Percentiles rank a stretch among this genome's conserved stretches.
Conservation (phyloP, 352 stramenopile genomes). For the Peronospora belbahrii region DNA sequence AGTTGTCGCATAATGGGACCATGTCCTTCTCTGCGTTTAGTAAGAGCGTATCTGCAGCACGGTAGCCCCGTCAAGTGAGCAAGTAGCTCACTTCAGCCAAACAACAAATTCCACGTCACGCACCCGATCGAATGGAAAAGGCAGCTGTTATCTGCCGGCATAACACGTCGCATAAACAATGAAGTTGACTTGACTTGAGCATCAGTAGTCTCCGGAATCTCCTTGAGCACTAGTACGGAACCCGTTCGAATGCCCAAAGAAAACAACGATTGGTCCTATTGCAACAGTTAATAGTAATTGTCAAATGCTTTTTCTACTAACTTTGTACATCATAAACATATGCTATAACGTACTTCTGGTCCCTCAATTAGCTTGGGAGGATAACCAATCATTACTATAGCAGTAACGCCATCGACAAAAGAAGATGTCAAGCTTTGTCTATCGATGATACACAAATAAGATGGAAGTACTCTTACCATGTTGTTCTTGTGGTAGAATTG, state of each 20-base stretch:
- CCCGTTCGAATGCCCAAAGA: conserved; percentile 55
- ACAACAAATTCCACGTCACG: neutral
- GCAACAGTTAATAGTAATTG: neutral
- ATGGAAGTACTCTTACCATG: conserved; percentile 54
- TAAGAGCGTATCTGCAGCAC: conserved; percentile 46
- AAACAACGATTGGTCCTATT: conserved; percentile 35
- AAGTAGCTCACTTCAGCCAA: neutral
- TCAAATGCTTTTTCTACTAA: neutral
- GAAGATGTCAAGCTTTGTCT: neutral
- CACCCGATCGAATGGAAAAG: conserved; percentile 82
- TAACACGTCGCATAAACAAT: conserved; percentile 62
- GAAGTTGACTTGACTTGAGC: conserved; percentile 24
- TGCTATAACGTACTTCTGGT: conserved; percentile 35
- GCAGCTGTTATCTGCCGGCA: conserved; percentile 82
- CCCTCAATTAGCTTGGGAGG: conserved; percentile 61
- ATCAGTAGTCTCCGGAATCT: conserved; percentile 25
- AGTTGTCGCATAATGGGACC: conserved; percentile 53
- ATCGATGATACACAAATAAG: conserved; percentile 8
- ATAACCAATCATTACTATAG: conserved; percentile 67
- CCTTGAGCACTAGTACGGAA: conserved; percentile 68
- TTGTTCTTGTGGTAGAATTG: conserved; percentile 53
- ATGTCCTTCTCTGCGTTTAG: conserved; percentile 51
- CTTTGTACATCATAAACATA: neutral
- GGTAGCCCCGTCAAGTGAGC: neutral
- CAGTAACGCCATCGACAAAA: neutral